Evolutionary conservation across 2,329 filamentous ascomycete genomes (phyloP).

Genomic region (Scopulariopsis brevicaulis): DNA sequence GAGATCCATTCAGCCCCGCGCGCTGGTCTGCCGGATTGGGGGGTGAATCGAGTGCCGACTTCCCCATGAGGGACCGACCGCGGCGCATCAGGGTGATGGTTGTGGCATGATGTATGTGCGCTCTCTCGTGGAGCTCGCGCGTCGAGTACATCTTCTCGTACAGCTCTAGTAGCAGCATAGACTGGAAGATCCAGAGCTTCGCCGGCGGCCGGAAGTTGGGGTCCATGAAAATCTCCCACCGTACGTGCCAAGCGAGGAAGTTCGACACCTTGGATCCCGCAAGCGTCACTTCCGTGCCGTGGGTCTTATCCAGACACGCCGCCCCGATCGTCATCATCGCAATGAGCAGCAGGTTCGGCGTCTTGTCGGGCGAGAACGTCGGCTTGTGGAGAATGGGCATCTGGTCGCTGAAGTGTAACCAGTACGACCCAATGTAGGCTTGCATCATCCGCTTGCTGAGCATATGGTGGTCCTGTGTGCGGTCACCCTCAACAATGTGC

Average conservation of each 20-base stretch:
- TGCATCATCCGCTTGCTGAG: conserved; percentile 93
- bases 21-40: conserved; percentile 57
- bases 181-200: conserved; percentile 93
- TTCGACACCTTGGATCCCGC: conserved; percentile 76
- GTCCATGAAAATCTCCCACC: conserved; percentile 94
- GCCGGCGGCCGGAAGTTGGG: conserved; percentile 81
- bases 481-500: conserved; percentile 66
- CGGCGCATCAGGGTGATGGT: conserved; percentile 92
- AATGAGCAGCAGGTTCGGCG: conserved; percentile 72
- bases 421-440: conserved; percentile 85
- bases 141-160: conserved; percentile 99
- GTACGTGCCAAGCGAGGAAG: conserved; percentile 84
- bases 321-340: conserved; percentile 90
- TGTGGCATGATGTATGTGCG: conserved; percentile 93
- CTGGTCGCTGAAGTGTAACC: conserved; percentile 89
- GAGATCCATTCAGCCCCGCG: conserved; percentile 34
- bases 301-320: conserved; percentile 73
- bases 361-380: conserved; percentile 81
- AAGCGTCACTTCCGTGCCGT: conserved; percentile 62
- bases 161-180: conserved; percentile 75
- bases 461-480: conserved; percentile 51
- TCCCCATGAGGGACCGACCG: conserved; percentile 80
- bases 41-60: conserved; percentile 74
- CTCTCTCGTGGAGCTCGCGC: conserved; percentile 79
- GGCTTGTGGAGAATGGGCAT: conserved; percentile 90